These are phyloP conservation scores for Mimosa bimucronata DNA, from an alignment of 306 rosid species.

Conservation along the genomic window DNA sequence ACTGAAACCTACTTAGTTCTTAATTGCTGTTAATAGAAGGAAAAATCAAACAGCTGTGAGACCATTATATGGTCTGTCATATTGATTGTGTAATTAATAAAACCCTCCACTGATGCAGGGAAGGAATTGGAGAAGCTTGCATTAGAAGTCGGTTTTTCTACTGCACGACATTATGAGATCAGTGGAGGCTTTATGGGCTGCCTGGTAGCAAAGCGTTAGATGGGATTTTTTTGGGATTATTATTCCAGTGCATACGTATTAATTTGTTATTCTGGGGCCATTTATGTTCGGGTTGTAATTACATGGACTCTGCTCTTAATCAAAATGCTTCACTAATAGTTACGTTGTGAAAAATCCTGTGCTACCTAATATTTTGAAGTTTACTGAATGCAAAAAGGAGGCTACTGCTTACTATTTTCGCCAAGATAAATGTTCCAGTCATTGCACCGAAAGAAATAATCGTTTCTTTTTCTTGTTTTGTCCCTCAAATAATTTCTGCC, in stretches of 20 bases:
- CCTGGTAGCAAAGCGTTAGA: constrained; percentile 72
- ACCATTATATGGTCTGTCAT: not conserved
- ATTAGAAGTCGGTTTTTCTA: constrained; percentile 78
- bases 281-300: constrained; percentile 32
- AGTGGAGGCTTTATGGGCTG: constrained; percentile 90
- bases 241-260: not conserved
- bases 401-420: not conserved
- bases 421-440: constrained; percentile 1
- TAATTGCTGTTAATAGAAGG: not conserved
- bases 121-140: constrained; percentile 84
- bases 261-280: not conserved
- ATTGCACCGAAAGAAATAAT: not conserved
- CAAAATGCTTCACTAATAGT: not conserved
- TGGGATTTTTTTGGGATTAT: constrained; percentile 17
- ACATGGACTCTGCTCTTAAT: not conserved
- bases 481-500: not conserved
- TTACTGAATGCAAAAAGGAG: not conserved
- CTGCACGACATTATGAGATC: constrained; percentile 76
- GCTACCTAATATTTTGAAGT: constrained; percentile 3
- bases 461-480: constrained; percentile 14
- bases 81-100: constrained; percentile 32
- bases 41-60: not conserved
- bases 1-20: constrained; percentile 3
- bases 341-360: not conserved
- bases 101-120: constrained; percentile 58